phyloP scores from a whole-genome alignment of 2,329 filamentous ascomycete species.

The Fusarium torulosum region DNA sequence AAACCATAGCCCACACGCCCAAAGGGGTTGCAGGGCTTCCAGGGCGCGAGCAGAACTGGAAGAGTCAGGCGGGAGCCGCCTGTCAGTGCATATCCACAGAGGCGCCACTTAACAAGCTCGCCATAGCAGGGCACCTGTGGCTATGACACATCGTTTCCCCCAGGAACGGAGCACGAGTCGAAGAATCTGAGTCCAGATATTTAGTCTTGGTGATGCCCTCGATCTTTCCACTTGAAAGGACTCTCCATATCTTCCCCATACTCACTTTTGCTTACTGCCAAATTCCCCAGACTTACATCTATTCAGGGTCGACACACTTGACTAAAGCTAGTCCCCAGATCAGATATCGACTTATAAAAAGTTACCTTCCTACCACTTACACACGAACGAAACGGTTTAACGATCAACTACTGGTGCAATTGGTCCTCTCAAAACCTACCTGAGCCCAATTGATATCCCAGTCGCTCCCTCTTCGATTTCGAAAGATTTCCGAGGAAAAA shows the following conservation, averaged over 20 bases:
- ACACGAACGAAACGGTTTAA: conserved; percentile 25
- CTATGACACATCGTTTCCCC: conserved; percentile 49
- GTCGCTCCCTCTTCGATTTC: conserved; percentile 12
- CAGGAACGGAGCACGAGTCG: conserved; percentile 36
- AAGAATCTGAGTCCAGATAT: conserved; percentile 40
- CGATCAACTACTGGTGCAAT: conserved; percentile 4
- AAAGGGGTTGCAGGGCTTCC: conserved; percentile 34
- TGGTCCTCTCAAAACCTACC: conserved; percentile 14
- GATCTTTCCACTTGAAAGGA: conserved; percentile 35
- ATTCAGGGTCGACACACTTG: conserved; percentile 20
- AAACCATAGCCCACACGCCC: conserved; percentile 42
- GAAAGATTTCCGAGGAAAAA: conserved; percentile 18
- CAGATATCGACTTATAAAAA: conserved; percentile 25
- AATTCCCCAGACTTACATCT: conserved; percentile 41
- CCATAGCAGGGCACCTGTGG: conserved; percentile 45
- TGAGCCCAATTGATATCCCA: conserved; percentile 29
- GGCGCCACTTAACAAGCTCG: conserved; percentile 49
- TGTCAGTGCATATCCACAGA: conserved; percentile 40
- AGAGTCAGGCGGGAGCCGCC: conserved; percentile 47
- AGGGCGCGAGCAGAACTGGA: conserved; percentile 34
- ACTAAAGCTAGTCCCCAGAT: conserved; percentile 28
- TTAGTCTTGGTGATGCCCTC: conserved; percentile 47
- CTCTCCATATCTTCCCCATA: conserved; percentile 43
- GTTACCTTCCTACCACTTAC: conserved; percentile 32
- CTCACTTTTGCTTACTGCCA: conserved; percentile 27